Evolutionary conservation across 2,329 filamentous ascomycete species (phyloP).

Genomic region (Paraphoma chrysanthemicola): DNA sequence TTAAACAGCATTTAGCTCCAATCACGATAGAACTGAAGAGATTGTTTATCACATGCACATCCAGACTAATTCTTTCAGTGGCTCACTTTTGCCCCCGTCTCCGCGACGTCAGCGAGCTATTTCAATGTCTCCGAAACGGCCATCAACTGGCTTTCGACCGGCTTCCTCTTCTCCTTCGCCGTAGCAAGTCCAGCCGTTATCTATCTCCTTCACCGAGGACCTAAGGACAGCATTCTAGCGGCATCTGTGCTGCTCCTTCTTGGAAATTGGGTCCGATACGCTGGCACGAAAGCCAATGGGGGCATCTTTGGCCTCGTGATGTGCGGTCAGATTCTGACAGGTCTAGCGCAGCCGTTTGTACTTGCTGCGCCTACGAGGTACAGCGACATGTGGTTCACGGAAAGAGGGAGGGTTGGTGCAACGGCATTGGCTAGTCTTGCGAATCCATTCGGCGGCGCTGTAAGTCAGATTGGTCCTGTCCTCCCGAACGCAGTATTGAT

Average conservation of each 20-base stretch:
- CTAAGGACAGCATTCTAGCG: constrained; percentile 77
- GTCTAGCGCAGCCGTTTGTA: constrained; percentile 90
- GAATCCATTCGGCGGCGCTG: constrained; percentile 87
- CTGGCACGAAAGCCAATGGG: constrained; percentile 64
- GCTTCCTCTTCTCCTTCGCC: constrained; percentile 85
- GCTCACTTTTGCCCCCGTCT: constrained; percentile 89
- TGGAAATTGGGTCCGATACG: constrained; percentile 93
- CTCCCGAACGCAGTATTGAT: no score
- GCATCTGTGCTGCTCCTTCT: constrained; percentile 76
- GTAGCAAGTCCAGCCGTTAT: constrained; percentile 73
- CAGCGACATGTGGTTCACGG: constrained; percentile 94
- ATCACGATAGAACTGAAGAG: background rate
- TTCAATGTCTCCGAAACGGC: constrained; percentile 76
- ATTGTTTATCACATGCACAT: no score
- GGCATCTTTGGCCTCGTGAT: constrained; percentile 79
- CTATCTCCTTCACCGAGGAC: constrained; percentile 79
- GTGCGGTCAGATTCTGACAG: constrained; percentile 90
- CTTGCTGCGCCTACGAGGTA: constrained; percentile 88
- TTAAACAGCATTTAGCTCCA: background rate
- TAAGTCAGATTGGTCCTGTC: constrained; percentile 48
- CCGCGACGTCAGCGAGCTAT: constrained; percentile 74
- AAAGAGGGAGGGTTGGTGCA: constrained; percentile 80
- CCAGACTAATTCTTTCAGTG: constrained; percentile 63
- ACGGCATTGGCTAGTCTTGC: constrained; percentile 85
- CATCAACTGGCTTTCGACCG: constrained; percentile 93